Evolutionary conservation across 169 alveolate genomes (phyloP), one percentile per base, ranked within the genome.

Genomic region (Plasmodium cynomolgi): DNA sequence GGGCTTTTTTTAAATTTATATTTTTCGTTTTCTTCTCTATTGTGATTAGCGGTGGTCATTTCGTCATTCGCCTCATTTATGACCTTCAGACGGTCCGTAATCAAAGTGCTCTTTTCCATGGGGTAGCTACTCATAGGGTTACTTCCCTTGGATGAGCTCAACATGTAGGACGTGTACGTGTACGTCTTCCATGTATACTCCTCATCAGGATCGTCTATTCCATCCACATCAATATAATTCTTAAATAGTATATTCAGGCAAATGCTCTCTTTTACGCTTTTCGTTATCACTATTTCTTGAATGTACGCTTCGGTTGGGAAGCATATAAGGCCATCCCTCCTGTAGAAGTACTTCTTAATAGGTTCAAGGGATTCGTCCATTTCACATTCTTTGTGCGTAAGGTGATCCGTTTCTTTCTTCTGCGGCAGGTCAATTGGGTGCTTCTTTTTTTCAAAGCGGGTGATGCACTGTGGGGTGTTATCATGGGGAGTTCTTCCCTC

Each of bases 231-330:
- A 8, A 90, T 80, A 41, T 90, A 90, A 37, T 80, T 90, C 26
- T 58, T 7, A 33, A 58, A 80, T 68, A 90, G 23, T 80, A 90
- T 90, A 56, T 90, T 90, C 20, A 90, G 20, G 29, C 94, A 90
- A 17, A 90, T 90, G 50, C 50, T 90, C 72, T 81, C 90, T 41
- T 81, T 90, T 79, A 20, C 34, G 34, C 13, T 90, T 90, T 90
- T 90, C 31, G 74, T 90, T 26, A 90, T 37, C 72, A 90, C 58
- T 34, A 90, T 80, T 58, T 90, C 94, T 80, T 90, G 91, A 68
- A 90, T 90, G 47, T 90, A 90, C 13, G 91, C 90, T 37, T 90
- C 84, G 6, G 94, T 90, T 44, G 83, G 74, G 37, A 90, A 90
- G 50, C 91, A 58, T 56, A 90, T 68, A 8, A 79, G 41, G 3